These are phyloP conservation scores for Phytophthora megakarya DNA, from an alignment of 352 stramenopile genomes.

Conservation along the genomic window DNA sequence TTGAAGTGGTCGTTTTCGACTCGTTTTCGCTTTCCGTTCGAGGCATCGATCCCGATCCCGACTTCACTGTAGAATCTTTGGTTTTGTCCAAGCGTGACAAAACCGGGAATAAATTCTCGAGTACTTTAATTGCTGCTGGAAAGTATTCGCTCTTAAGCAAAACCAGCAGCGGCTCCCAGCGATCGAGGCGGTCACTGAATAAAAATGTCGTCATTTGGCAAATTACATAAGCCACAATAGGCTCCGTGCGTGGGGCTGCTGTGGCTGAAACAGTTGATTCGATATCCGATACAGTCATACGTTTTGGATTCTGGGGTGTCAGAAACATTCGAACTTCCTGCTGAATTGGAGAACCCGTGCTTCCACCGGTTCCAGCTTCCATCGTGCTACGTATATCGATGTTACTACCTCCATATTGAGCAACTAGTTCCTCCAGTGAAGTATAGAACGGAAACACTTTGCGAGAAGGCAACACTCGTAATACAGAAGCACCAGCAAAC, in stretches of 20 bases:
- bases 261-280: slow-evolving; percentile 36
- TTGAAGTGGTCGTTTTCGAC: slow-evolving; percentile 27
- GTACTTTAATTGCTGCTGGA: slow-evolving; percentile 63
- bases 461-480: slow-evolving; percentile 36
- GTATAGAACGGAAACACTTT: slow-evolving; percentile 65
- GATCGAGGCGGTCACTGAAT: slow-evolving; percentile 75
- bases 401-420: slow-evolving; percentile 16
- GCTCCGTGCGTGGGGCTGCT: slow-evolving; percentile 68
- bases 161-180: slow-evolving; percentile 80
- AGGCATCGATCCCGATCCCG: background rate
- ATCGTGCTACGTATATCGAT: background rate
- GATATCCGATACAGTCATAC: slow-evolving; percentile 23
- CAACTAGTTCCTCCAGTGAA: slow-evolving; percentile 48
- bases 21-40: slow-evolving; percentile 26
- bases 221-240: slow-evolving; percentile 87
- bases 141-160: slow-evolving; percentile 73
- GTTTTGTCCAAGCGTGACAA: slow-evolving; percentile 59
- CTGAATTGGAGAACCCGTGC: slow-evolving; percentile 45
- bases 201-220: slow-evolving; percentile 83
- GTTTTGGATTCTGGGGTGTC: slow-evolving; percentile 31
- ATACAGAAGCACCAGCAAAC: slow-evolving; percentile 55
- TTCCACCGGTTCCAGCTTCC: slow-evolving; percentile 19
- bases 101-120: slow-evolving; percentile 76
- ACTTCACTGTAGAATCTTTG: slow-evolving; percentile 25
- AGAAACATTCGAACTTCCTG: slow-evolving; percentile 38